phyloP scores from a whole-genome alignment of 148 eudicot species.

The Fagopyrum tataricum region DNA sequence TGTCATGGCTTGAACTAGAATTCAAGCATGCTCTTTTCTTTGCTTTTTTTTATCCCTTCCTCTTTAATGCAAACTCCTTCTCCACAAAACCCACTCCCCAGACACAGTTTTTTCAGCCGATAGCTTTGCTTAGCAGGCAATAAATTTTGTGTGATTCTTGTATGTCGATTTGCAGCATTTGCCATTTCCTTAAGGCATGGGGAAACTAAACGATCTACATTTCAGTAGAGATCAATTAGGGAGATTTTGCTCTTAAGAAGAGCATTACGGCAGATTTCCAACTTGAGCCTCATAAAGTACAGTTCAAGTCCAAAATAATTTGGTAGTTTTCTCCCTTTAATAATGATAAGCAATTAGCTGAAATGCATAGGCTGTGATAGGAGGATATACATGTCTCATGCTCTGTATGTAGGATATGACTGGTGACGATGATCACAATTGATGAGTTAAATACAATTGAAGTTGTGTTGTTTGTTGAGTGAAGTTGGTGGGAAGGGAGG shows the following conservation, averaged over 20 bases:
- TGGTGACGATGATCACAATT: background rate
- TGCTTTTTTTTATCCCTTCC: conserved; percentile 9
- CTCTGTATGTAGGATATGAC: background rate
- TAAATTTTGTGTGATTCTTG: background rate
- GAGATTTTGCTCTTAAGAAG: background rate
- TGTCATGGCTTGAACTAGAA: background rate
- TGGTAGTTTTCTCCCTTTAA: background rate
- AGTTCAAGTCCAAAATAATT: background rate
- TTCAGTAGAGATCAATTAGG: background rate
- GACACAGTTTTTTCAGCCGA: conserved; percentile 1
- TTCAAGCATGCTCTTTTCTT: conserved; percentile 1
- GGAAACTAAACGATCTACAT: background rate
- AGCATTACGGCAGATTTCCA: background rate
- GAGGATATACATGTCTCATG: background rate
- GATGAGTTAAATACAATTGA: background rate
- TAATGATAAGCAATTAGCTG: background rate
- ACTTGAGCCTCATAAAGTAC: background rate
- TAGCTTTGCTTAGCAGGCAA: conserved; percentile 8
- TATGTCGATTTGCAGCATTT: background rate
- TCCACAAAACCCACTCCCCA: background rate
- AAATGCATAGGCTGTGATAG: background rate
- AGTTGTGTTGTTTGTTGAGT: background rate
- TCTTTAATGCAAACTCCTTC: background rate
- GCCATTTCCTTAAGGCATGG: conserved; percentile 1
- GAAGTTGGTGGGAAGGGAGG: background rate